phyloP scores from a whole-genome alignment of 1,139 yeast species.

The Debaryomyces sp. region DNA sequence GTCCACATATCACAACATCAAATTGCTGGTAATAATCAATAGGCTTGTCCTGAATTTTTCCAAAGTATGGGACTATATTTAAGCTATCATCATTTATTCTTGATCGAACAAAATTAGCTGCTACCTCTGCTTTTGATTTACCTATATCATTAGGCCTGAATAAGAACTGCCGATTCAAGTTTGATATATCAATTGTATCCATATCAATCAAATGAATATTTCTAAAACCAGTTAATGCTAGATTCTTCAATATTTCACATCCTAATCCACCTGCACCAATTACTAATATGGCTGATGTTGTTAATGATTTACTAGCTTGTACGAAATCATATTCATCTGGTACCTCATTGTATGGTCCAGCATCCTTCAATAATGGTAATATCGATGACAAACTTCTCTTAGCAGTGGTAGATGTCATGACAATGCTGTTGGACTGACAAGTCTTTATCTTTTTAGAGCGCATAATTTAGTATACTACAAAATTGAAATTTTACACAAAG shows the following conservation, averaged over 20 bases:
- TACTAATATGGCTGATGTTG: conserved; percentile 45
- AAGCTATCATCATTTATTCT: conserved; percentile 49
- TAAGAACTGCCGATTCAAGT: conserved; percentile 86
- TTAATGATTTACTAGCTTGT: conserved; percentile 31
- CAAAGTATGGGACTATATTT: conserved; percentile 57
- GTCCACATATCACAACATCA: conserved; percentile 78
- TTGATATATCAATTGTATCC: conserved; percentile 93
- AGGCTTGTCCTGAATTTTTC: conserved; percentile 73
- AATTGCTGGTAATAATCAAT: conserved; percentile 69
- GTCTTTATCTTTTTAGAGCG: not conserved
- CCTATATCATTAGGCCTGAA: conserved; percentile 79
- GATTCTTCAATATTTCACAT: conserved; percentile 85
- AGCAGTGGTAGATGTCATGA: not conserved
- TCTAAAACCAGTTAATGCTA: conserved; percentile 76
- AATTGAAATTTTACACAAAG: conserved; percentile 1
- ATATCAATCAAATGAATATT: conserved; percentile 85
- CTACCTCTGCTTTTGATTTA: conserved; percentile 75
- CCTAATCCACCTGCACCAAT: conserved; percentile 97
- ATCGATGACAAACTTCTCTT: conserved; percentile 21
- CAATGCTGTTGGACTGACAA: not conserved
- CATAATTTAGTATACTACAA: not conserved
- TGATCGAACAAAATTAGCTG: conserved; percentile 60
- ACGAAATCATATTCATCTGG: conserved; percentile 35
- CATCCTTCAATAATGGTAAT: conserved; percentile 23
- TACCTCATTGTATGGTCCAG: conserved; percentile 49